Evolutionary conservation across 2,329 filamentous ascomycete species (phyloP), one percentile per base, ranked within the genome.

Genomic region (Colletotrichum endophyticum): DNA sequence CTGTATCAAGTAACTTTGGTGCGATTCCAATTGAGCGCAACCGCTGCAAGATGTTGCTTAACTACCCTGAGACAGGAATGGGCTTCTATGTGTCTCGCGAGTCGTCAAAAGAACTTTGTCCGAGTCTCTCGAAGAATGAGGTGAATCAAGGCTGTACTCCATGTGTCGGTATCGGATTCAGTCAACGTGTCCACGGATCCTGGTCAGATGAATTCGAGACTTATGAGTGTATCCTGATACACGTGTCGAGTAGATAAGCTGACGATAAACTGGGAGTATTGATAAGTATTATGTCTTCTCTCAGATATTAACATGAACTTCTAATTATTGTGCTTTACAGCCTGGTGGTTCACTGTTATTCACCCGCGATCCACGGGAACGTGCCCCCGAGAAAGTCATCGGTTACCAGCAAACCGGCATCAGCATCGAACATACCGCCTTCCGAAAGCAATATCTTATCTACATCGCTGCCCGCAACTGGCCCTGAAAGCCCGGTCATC

Each of bases 321-420:
- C 12, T n/a, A 53, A 13, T 44, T n/a, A 22, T 13, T 12, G 44
- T 49, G 44, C n/a, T n/a, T 49, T n/a, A 6, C 15, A 22, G 34
- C 36, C 25, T 16, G 6, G 27, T 27, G 5, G 8, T 28, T 13
- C 25, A 9, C 16, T 11, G 8, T 25, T 44, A 8, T 8, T 12
- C 56, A 28, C 16, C 19, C 56, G 56, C 27, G 56, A 59, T 59
- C 59, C 59, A 62, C 27, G 59, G 59, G 27, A 62, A 62, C 19
- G 28, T 34, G 19, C 59, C 28, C 3, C 59, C 59, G 8, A 77
- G 57, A 19, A 69, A 62, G 44, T 75, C 68, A 25, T 77, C 75
- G 25, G 72, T 68, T 19, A 77, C 68, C 53, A 75, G 32, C 13
- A 73, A 22, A 7, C 75, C 68, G 39, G 75, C 30, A 27, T 59